Evolutionary conservation across 495 filamentous ascomycete genomes (phyloP).

Genomic region (Poronia punctata): DNA sequence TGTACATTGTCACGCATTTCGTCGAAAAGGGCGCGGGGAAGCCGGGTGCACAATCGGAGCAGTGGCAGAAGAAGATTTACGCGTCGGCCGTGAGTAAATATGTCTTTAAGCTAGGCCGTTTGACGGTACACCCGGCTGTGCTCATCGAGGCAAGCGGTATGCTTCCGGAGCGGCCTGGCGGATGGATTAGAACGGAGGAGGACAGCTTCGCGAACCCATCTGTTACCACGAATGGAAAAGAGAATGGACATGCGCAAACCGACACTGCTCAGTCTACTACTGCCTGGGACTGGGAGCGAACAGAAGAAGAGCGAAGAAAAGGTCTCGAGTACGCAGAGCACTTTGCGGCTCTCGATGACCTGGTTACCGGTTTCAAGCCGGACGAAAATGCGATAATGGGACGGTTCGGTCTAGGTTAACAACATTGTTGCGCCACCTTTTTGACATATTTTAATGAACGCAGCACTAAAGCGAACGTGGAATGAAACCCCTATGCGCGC

Average conservation of each 20-base stretch:
- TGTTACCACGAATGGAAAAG: not conserved
- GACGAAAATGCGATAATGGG: constrained; percentile 42
- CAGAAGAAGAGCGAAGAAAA: constrained; percentile 38
- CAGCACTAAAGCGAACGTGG: not conserved
- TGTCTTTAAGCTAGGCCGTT: constrained; percentile 62
- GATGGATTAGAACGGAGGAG: constrained; percentile 38
- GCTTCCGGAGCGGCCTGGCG: constrained; percentile 51
- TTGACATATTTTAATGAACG: not conserved
- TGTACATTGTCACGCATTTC: constrained; percentile 43
- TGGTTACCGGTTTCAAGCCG: constrained; percentile 41
- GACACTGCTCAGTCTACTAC: constrained; percentile 14
- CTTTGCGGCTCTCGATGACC: constrained; percentile 44
- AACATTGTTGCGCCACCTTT: constrained; percentile 5
- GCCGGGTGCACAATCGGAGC: constrained; percentile 30
- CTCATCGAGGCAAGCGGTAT: constrained; percentile 62
- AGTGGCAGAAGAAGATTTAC: constrained; percentile 38
- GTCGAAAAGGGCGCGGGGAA: constrained; percentile 46
- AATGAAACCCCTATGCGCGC: constrained; percentile 2
- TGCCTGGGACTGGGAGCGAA: constrained; percentile 44
- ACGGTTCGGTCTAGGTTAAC: constrained; percentile 36
- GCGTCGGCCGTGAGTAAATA: constrained; percentile 51
- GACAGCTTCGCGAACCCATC: constrained; percentile 17
- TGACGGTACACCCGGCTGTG: constrained; percentile 78
- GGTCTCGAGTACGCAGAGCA: constrained; percentile 42
- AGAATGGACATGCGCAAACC: constrained; percentile 21